Percentiles rank a stretch among this genome's conserved stretches.
Conservation (phyloP, 1,139 yeast genomes). For the Candida labiduridarum region DNA sequence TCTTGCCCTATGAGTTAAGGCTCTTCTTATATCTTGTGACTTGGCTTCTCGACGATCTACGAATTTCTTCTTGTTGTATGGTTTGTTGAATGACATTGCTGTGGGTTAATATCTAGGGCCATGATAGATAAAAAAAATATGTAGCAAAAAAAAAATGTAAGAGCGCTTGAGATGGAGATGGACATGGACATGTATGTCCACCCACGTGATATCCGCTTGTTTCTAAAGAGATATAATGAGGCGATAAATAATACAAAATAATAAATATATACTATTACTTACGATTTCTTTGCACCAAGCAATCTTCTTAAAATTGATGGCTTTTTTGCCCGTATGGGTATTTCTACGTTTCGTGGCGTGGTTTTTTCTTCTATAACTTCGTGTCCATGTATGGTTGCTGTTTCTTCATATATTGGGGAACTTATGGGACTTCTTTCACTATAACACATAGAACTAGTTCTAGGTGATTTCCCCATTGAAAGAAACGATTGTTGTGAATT, state of each 20-base stretch:
- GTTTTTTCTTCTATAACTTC: background rate
- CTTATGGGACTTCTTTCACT: background rate
- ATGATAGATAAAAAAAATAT: background rate
- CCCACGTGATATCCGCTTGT: background rate
- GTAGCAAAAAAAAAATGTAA: background rate
- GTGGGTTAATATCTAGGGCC: background rate
- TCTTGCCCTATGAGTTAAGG: conserved; percentile 81
- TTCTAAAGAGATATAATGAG: background rate
- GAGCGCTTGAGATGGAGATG: background rate
- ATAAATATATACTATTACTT: background rate
- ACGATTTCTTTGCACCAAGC: background rate
- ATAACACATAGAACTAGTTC: background rate
- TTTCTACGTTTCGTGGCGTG: background rate
- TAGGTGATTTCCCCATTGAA: background rate
- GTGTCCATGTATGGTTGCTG: background rate
- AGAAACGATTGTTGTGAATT: background rate
- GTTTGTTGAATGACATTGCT: conserved; percentile 3
- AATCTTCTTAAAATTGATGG: background rate
- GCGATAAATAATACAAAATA: background rate
- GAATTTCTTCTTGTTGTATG: conserved; percentile 25
- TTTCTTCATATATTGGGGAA: background rate
- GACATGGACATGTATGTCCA: background rate
- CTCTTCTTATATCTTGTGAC: conserved; percentile 66
- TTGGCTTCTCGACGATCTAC: conserved; percentile 45
- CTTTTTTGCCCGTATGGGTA: background rate